phyloP scores from a whole-genome alignment of 2,329 filamentous ascomycete species.

The Coniochaeta sp. region DNA sequence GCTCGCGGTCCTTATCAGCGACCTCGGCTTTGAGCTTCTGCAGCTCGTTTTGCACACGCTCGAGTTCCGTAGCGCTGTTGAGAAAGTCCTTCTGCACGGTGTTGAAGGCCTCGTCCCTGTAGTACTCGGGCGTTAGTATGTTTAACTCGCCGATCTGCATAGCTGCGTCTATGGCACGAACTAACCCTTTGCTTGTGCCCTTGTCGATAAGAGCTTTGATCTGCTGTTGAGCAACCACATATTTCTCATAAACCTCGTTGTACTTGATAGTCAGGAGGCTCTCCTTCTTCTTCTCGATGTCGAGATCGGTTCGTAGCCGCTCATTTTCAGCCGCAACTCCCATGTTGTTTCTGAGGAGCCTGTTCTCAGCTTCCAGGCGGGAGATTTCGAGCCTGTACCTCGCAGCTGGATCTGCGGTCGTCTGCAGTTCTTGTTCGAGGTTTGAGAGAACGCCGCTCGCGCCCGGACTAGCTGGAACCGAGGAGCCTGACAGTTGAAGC shows the following conservation, averaged over 20 bases:
- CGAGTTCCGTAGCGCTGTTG: slow-evolving; percentile 37
- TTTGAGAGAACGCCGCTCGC: slow-evolving; percentile 26
- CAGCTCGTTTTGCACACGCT: slow-evolving; percentile 32
- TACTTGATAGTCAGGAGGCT: slow-evolving; percentile 46
- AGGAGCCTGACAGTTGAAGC: slow-evolving; percentile 29
- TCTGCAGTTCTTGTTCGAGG: slow-evolving; percentile 54
- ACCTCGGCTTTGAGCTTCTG: slow-evolving; percentile 40
- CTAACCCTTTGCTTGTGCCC: slow-evolving; percentile 49
- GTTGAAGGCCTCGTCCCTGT: slow-evolving; percentile 45
- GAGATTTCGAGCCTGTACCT: slow-evolving; percentile 45
- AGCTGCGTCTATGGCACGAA: slow-evolving; percentile 26
- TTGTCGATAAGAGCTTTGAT: slow-evolving; percentile 45
- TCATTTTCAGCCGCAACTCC: slow-evolving; percentile 46
- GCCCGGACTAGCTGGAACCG: slow-evolving; percentile 21
- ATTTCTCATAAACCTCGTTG: slow-evolving; percentile 50
- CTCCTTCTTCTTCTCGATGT: slow-evolving; percentile 41
- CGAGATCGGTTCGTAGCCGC: slow-evolving; percentile 46
- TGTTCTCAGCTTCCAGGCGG: slow-evolving; percentile 54
- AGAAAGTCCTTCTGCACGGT: slow-evolving; percentile 41
- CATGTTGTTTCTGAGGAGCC: slow-evolving; percentile 46
- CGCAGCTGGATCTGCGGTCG: slow-evolving; percentile 30
- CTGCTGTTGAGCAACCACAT: slow-evolving; percentile 49
- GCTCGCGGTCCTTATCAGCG: slow-evolving; percentile 46
- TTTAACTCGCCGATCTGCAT: slow-evolving; percentile 20
- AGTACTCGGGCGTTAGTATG: slow-evolving; percentile 36